Percentiles rank a stretch among this genome's conserved stretches.
phyloP scores from a whole-genome alignment of 805 yeast species.

The Candida vaughaniae region DNA sequence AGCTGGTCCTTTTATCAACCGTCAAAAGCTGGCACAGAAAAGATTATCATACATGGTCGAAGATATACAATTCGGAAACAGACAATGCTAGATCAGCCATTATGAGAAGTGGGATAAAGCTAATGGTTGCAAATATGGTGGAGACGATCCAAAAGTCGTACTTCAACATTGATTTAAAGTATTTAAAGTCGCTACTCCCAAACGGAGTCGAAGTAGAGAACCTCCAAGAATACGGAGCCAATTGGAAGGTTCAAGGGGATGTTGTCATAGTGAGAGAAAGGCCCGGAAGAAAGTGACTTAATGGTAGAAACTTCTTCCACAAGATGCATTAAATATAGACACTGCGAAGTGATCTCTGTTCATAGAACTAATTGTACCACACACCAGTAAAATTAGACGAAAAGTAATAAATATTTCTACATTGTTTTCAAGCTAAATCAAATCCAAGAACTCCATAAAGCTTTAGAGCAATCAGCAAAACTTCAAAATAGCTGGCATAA shows the following conservation, averaged over 20 bases:
- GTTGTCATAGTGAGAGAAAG: slow-evolving; percentile 25
- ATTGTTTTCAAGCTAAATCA: no score
- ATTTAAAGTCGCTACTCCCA: slow-evolving; percentile 23
- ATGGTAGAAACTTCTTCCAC: no score
- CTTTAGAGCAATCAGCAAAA: no score
- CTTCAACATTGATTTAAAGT: slow-evolving; percentile 30
- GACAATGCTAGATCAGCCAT: slow-evolving; percentile 32
- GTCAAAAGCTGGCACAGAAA: slow-evolving; percentile 27
- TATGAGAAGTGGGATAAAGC: slow-evolving; percentile 42
- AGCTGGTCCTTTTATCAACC: slow-evolving; percentile 14
- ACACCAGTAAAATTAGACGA: no score
- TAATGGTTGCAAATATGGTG: slow-evolving; percentile 33
- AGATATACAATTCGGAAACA: slow-evolving; percentile 29
- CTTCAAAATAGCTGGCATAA: no score
- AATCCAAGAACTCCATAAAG: no score
- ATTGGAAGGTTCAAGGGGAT: slow-evolving; percentile 33
- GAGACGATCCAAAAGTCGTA: slow-evolving; percentile 29
- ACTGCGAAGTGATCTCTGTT: no score
- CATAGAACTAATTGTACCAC: no score
- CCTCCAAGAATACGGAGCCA: slow-evolving; percentile 20
- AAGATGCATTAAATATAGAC: no score
- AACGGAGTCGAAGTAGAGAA: slow-evolving; percentile 18
- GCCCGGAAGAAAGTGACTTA: no score
- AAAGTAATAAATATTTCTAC: no score
- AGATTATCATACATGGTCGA: slow-evolving; percentile 32